Evolutionary conservation across 768 basidiomycete genomes (phyloP), one percentile per base, ranked within the genome.

Genomic region (Fistulinella prunicolor): DNA sequence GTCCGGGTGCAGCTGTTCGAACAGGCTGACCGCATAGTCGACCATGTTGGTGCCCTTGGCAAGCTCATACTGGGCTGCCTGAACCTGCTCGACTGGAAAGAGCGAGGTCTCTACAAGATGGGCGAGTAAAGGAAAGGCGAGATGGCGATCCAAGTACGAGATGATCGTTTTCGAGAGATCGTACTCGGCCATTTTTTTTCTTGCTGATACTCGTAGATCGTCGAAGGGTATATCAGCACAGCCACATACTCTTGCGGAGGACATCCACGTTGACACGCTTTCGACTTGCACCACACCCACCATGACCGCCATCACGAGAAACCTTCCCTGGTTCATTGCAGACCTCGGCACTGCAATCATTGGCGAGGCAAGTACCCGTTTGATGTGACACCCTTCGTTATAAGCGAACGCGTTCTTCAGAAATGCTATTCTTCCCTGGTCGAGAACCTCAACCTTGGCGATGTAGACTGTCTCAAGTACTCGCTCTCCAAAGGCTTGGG

Each of bases 41-140:
- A 95, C 86, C 94, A 98, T 97, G 69, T 99, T 97, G 38, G 96
- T 99, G 53, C 86, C 90, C 65, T 92, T 95, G 46, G 93, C 90
- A 45, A 98, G 85, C 62, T 97, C 94, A 86, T 96, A 95, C 72
- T 97, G 95, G 30, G 96, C 95, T 34, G 82, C 73, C 49, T 84
- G 82, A 48, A 98, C 80, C 57, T 98, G 83, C 35, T 88, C 78
- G 19, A 78, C 74, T 1, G 90, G 78, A 68, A 94, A 97, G 34
- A 89, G 70, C 16, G 81, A 80, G 9, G 76, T 79, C 50, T 89
- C 86, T 14, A 76, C 78, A 37, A 97, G 84, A 73, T 95, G 93
- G 9, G 88, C 83, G 51, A 99, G 86, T 9, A 98, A 72, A 22
- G 96, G 94, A 59, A 97, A 89, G 32, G 88, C 86, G 24, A 99